Percentiles rank a stretch among this genome's conserved stretches.
Evolutionary conservation across 2,329 filamentous ascomycete species (phyloP).

Genomic region (Hirsutella minnesotensis): DNA sequence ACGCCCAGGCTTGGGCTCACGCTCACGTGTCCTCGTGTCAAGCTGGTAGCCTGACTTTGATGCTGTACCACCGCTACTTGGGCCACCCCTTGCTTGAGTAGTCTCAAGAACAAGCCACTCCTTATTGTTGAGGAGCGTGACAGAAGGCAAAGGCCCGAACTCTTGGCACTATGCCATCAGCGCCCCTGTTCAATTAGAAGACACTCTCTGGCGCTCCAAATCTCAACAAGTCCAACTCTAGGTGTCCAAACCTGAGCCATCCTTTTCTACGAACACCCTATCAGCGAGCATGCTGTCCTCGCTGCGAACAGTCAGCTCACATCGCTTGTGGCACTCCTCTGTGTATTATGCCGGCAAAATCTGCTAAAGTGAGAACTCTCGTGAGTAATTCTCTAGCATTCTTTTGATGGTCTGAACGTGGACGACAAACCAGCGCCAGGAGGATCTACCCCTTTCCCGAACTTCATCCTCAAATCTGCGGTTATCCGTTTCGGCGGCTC

Average conservation of each 20-base stretch:
- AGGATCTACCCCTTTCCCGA: neutral
- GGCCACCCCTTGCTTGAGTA: neutral
- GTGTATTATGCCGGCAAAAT: neutral
- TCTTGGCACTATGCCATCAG: neutral
- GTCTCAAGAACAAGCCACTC: constrained; percentile 2
- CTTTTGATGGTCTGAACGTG: neutral
- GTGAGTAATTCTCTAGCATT: neutral
- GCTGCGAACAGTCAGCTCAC: neutral
- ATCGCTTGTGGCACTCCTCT: neutral
- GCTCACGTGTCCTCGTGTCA: constrained; percentile 4
- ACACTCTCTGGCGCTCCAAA: too few relatives aligned
- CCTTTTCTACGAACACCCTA: neutral
- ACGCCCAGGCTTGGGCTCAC: neutral
- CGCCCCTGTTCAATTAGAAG: neutral
- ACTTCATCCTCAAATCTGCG: constrained; percentile 7
- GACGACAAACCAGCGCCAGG: neutral
- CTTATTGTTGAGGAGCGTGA: constrained; percentile 3
- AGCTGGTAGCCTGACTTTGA: constrained; percentile 2
- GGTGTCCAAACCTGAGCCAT: neutral
- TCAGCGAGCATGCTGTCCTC: neutral
- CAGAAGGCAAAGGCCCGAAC: constrained; percentile 4
- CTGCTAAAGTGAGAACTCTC: neutral
- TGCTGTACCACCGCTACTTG: constrained; percentile 4
- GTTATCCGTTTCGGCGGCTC: constrained; percentile 9
- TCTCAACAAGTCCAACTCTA: neutral